phyloP scores from a whole-genome alignment of 164 flowering plant genomes.

The Paratinospora sagittata region DNA sequence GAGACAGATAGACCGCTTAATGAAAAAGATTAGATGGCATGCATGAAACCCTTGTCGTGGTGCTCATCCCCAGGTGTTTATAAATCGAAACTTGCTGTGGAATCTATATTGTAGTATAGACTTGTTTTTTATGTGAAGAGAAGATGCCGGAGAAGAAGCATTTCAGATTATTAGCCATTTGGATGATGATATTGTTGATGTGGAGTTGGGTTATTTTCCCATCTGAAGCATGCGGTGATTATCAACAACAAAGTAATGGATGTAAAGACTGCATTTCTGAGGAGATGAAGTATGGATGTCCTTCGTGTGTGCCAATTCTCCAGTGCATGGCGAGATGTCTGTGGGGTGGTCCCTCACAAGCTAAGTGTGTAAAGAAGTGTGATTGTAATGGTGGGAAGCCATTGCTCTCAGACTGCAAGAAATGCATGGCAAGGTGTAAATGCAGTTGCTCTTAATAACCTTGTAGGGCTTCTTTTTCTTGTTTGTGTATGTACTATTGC shows the following conservation, averaged over 20 bases:
- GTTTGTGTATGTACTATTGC: too few species aligned
- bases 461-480: neutral
- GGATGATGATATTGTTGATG: constrained; percentile 17
- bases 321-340: constrained; percentile 65
- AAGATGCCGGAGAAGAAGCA: constrained; percentile 9
- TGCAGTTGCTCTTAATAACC: constrained; percentile 39
- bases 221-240: constrained; percentile 29
- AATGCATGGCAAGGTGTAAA: constrained; percentile 61
- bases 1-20: neutral
- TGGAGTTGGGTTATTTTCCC: constrained; percentile 17
- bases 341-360: constrained; percentile 43
- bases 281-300: constrained; percentile 48
- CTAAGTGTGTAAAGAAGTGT: constrained; percentile 39
- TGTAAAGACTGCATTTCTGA: constrained; percentile 41
- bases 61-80: neutral
- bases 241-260: constrained; percentile 21
- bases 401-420: constrained; percentile 48
- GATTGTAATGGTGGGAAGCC: constrained; percentile 45
- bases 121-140: neutral
- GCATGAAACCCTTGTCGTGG: too few species aligned
- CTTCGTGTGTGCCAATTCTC: constrained; percentile 42
- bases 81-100: neutral
- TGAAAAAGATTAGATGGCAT: too few species aligned
- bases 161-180: neutral
- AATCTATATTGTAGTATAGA: too few species aligned